Evolutionary conservation across 2,329 filamentous ascomycete genomes (phyloP).

Genomic region (Bimuria novae-zelandiae): DNA sequence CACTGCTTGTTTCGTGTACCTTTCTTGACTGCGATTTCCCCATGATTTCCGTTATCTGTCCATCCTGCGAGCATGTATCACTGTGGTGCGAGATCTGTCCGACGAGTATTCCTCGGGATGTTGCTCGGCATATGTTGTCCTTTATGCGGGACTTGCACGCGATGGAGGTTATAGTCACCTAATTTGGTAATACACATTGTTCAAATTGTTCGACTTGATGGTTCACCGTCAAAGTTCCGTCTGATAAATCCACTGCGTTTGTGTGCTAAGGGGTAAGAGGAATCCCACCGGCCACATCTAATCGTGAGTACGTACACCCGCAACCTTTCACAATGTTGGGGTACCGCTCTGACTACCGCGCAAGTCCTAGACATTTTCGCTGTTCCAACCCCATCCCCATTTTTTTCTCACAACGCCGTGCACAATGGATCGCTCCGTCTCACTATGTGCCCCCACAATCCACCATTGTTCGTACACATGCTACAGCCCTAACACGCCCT

Average conservation of each 20-base stretch:
- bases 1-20: constrained; percentile 33
- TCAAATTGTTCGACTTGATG: background rate
- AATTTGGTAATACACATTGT: constrained; percentile 38
- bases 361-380: background rate
- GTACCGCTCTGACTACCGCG: background rate
- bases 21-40: constrained; percentile 27
- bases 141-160: constrained; percentile 9
- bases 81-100: constrained; percentile 13
- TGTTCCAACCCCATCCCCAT: background rate
- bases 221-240: background rate
- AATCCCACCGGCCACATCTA: too few species aligned
- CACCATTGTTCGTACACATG: background rate
- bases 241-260: background rate
- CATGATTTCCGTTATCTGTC: constrained; percentile 16
- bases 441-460: background rate
- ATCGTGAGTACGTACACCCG: background rate
- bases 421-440: background rate
- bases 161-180: constrained; percentile 26
- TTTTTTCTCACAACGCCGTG: background rate
- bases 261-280: too few species aligned
- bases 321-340: background rate
- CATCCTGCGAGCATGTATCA: constrained; percentile 27
- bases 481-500: too few species aligned
- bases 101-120: constrained; percentile 16
- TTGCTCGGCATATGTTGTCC: constrained; percentile 19